Conservation (phyloP, 768 basidiomycete genomes). For the Xerocomellus amylosporus region DNA sequence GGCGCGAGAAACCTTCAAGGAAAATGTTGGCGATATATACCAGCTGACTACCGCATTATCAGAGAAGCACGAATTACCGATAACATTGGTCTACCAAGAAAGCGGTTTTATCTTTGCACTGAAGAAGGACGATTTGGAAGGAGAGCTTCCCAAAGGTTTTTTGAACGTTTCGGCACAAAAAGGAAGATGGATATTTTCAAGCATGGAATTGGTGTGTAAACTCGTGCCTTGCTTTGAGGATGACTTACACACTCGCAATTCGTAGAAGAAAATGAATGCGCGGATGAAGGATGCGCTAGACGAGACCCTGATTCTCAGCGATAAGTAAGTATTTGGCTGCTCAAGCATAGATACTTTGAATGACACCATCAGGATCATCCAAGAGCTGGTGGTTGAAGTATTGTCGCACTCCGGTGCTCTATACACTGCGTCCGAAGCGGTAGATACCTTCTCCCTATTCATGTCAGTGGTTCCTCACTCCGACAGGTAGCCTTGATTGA, state of each 20-base stretch:
- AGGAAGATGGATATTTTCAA: slow-evolving; percentile 73
- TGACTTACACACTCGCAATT: not conserved
- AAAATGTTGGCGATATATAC: slow-evolving; percentile 87
- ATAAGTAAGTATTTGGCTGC: slow-evolving; percentile 47
- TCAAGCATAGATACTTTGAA: not conserved
- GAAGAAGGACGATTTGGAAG: slow-evolving; percentile 54
- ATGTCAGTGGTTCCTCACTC: not conserved
- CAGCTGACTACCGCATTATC: slow-evolving; percentile 58
- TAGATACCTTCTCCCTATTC: slow-evolving; percentile 24
- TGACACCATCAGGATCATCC: slow-evolving; percentile 58
- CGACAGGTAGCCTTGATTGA: slow-evolving; percentile 80
- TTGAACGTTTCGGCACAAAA: slow-evolving; percentile 65
- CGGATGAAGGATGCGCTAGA: slow-evolving; percentile 90
- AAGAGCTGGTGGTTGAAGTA: slow-evolving; percentile 70
- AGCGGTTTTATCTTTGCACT: slow-evolving; percentile 70
- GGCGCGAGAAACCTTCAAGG: slow-evolving; percentile 91
- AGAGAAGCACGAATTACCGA: slow-evolving; percentile 60
- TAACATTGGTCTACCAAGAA: slow-evolving; percentile 69
- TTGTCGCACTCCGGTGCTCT: slow-evolving; percentile 71
- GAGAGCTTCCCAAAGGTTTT: slow-evolving; percentile 64
- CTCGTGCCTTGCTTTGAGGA: not conserved
- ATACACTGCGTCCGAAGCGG: slow-evolving; percentile 90
- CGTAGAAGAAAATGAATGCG: slow-evolving; percentile 82
- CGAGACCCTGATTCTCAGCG: slow-evolving; percentile 83
- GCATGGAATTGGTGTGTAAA: slow-evolving; percentile 69